A percentile compares a stretch with the other conserved stretches of the same genome.
These are phyloP conservation scores for Colletotrichum musae DNA, from an alignment of 2,329 filamentous ascomycete species.

Conservation along the genomic window DNA sequence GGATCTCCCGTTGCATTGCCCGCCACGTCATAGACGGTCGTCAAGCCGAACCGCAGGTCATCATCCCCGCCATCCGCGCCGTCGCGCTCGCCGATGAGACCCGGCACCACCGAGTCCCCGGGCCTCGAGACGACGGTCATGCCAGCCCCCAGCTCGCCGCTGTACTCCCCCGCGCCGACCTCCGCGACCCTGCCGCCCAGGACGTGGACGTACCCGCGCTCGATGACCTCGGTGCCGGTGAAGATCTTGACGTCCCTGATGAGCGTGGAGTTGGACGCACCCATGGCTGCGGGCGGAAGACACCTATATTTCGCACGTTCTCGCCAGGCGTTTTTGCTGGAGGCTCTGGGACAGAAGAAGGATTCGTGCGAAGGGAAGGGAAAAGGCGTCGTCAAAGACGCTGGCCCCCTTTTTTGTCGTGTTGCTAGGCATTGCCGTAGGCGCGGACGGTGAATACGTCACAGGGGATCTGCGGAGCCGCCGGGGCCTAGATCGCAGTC, in stretches of 20 bases:
- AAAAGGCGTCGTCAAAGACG: background rate
- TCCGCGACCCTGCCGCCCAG: constrained; percentile 56
- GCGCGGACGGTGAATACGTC: too few relatives aligned
- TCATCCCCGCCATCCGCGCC: constrained; percentile 54
- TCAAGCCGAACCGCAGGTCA: constrained; percentile 63
- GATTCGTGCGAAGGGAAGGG: background rate
- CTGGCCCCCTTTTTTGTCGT: background rate
- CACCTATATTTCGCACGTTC: too few relatives aligned
- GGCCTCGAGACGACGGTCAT: constrained; percentile 55
- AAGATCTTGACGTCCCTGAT: constrained; percentile 57
- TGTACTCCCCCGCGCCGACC: constrained; percentile 36
- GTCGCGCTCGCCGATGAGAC: constrained; percentile 65
- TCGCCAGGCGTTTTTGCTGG: background rate
- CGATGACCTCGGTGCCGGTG: constrained; percentile 58
- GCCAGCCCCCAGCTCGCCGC: constrained; percentile 38
- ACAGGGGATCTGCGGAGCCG: too few relatives aligned
- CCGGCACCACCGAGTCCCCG: constrained; percentile 62
- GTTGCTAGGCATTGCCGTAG: too few relatives aligned
- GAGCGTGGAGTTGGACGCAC: constrained; percentile 12
- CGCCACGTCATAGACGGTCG: constrained; percentile 66
- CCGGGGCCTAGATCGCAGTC: background rate
- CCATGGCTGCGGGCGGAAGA: background rate
- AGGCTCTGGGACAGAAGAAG: background rate
- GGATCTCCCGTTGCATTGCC: constrained; percentile 52
- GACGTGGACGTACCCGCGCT: constrained; percentile 57